Conservation (phyloP, 768 basidiomycete species). For the Pleurotus citrinopileatus region DNA sequence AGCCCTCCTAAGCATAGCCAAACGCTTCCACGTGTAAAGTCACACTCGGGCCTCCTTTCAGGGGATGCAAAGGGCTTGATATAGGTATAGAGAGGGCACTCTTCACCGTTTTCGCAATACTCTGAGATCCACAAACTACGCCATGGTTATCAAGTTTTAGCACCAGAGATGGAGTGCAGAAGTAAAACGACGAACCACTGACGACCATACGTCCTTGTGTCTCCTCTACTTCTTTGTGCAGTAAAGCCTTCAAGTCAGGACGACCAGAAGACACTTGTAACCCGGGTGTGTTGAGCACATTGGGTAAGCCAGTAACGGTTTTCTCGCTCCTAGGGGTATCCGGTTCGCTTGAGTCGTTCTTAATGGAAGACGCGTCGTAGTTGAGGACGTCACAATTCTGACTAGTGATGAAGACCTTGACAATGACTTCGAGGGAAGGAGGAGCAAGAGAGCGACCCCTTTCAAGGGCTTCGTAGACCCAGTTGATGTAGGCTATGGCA, state of each 20-base stretch:
- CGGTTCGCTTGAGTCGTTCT: conserved; percentile 14
- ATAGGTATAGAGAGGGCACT: conserved; percentile 28
- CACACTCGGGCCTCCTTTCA: conserved; percentile 34
- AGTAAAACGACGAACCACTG: conserved; percentile 31
- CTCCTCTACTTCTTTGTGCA: conserved; percentile 32
- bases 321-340: conserved; percentile 11
- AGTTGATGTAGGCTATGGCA: conserved; percentile 33
- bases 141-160: not conserved
- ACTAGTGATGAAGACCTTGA: conserved; percentile 41
- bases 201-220: conserved; percentile 33
- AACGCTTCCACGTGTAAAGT: conserved; percentile 34
- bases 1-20: conserved; percentile 15
- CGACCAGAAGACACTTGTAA: conserved; percentile 27
- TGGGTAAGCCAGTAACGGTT: conserved; percentile 19
- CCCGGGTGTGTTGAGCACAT: conserved; percentile 20
- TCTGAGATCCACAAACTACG: conserved; percentile 39
- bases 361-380: conserved; percentile 15
- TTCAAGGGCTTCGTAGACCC: conserved; percentile 40
- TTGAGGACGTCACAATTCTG: conserved; percentile 17
- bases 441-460: conserved; percentile 28
- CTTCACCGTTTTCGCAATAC: conserved; percentile 30
- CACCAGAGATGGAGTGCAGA: not conserved
- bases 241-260: conserved; percentile 36
- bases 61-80: conserved; percentile 20
- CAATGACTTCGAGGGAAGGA: conserved; percentile 27